Percentiles rank a stretch among this genome's conserved stretches.
Evolutionary conservation across 2,329 filamentous ascomycete species (phyloP).

Genomic region (Fusarium dlaminii): DNA sequence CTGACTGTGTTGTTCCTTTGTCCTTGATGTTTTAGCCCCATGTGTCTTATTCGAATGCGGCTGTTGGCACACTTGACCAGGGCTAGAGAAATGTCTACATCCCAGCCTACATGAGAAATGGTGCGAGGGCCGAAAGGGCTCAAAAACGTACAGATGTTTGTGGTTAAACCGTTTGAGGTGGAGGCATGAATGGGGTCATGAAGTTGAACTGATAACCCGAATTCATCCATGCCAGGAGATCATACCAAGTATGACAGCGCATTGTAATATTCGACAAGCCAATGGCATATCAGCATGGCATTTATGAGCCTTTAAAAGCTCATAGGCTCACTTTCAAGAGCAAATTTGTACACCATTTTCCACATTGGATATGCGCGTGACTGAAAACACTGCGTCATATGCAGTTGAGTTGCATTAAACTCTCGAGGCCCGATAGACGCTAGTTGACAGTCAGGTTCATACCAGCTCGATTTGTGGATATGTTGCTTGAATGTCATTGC

Average conservation of each 20-base stretch:
- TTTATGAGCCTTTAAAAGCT: background rate
- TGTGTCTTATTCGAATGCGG: background rate
- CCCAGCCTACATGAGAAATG: constrained; percentile 33
- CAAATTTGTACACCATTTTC: background rate
- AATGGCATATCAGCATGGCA: constrained; percentile 11
- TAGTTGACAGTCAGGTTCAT: constrained; percentile 24
- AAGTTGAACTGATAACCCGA: constrained; percentile 15
- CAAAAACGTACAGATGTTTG: constrained; percentile 16
- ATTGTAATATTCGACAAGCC: constrained; percentile 6
- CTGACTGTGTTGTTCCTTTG: constrained; percentile 18
- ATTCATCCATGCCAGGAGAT: background rate
- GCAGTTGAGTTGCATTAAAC: constrained; percentile 27
- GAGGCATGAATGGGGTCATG: constrained; percentile 38
- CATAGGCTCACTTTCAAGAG: constrained; percentile 12
- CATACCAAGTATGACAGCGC: constrained; percentile 15
- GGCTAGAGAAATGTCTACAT: constrained; percentile 20
- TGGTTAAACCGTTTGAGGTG: constrained; percentile 24
- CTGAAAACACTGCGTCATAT: constrained; percentile 27
- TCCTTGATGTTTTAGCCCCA: constrained; percentile 7
- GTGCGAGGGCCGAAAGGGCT: constrained; percentile 28
- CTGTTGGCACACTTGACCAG: constrained; percentile 4
- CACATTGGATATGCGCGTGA: constrained; percentile 19
- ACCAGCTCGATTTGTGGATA: constrained; percentile 20
- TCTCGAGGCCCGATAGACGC: constrained; percentile 25
- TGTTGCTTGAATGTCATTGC: background rate